A percentile compares a stretch with the other conserved stretches of the same genome.
These are phyloP conservation scores for Cryptococcus jaspeensis DNA, from an alignment of 1,284 basidiomycete genomes.

Conservation along the genomic window DNA sequence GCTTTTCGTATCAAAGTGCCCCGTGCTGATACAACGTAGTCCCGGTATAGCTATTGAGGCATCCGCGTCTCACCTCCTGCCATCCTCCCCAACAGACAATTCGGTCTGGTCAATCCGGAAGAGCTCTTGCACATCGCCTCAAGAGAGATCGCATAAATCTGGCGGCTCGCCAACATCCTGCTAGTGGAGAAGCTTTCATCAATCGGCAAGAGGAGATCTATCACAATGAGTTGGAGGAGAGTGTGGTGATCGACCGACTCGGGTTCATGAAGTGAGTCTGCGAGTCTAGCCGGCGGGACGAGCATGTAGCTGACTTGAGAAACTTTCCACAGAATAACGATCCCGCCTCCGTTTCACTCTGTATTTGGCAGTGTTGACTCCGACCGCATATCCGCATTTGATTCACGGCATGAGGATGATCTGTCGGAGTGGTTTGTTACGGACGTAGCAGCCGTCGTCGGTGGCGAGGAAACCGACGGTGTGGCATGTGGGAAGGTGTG, in stretches of 20 bases:
- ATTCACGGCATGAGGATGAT: constrained; percentile 4
- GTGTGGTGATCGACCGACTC: constrained; percentile 15
- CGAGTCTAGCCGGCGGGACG: neutral
- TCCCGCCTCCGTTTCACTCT: constrained; percentile 13
- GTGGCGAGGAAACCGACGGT: no score
- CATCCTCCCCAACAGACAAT: constrained; percentile 22
- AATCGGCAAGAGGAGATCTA: constrained; percentile 13
- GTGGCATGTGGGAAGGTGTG: no score
- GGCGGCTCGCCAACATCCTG: constrained; percentile 2
- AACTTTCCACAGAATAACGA: constrained; percentile 3
- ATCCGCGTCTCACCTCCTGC: constrained; percentile 18
- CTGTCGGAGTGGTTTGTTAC: neutral
- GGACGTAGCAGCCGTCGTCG: neutral
- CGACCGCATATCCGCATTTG: neutral
- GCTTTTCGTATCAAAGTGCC: no score
- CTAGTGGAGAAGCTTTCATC: constrained; percentile 10
- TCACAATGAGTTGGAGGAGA: constrained; percentile 34
- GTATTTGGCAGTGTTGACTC: constrained; percentile 4
- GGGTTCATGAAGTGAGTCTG: constrained; percentile 24
- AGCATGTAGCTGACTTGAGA: neutral
- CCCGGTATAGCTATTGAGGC: constrained; percentile 23
- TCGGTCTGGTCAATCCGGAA: constrained; percentile 29
- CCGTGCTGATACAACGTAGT: constrained; percentile 14
- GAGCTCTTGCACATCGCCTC: constrained; percentile 25
- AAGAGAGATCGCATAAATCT: constrained; percentile 26